phyloP scores from a whole-genome alignment of 495 filamentous ascomycete species.

The Penicillium mononematosum region DNA sequence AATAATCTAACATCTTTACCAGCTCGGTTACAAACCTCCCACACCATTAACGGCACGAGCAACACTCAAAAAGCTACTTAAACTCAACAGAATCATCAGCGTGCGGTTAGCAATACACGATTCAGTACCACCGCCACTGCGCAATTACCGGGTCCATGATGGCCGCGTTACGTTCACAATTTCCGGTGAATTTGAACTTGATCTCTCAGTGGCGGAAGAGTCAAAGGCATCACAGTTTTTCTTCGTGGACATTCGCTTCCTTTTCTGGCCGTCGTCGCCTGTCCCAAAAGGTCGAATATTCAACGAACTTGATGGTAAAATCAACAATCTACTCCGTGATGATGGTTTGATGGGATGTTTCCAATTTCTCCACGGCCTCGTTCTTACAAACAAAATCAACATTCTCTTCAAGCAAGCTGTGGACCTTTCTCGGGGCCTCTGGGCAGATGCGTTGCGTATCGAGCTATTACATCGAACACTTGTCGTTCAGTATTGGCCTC shows the following conservation, averaged over 20 bases:
- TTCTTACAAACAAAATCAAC: constrained; percentile 82
- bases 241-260: constrained; percentile 87
- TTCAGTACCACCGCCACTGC: constrained; percentile 66
- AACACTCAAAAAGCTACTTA: constrained; percentile 65
- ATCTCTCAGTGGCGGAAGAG: constrained; percentile 83
- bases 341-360: constrained; percentile 76
- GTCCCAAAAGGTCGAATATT: constrained; percentile 58
- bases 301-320: constrained; percentile 61
- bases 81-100: constrained; percentile 78
- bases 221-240: constrained; percentile 77
- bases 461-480: constrained; percentile 75
- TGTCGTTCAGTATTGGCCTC: constrained; percentile 86
- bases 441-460: constrained; percentile 72
- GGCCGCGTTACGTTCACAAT: constrained; percentile 87
- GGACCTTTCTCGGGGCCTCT: constrained; percentile 62
- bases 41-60: constrained; percentile 64
- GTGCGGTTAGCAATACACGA: constrained; percentile 78
- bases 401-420: constrained; percentile 73
- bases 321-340: constrained; percentile 64
- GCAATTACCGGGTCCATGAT: constrained; percentile 68
- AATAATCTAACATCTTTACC: constrained; percentile 28
- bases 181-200: constrained; percentile 83
- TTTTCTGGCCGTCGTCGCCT: constrained; percentile 68
- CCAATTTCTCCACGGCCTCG: constrained; percentile 77
- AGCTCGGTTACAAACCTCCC: constrained; percentile 78